phyloP scores from a whole-genome alignment of 225 moss, liverwort and hornwort genomes.

The Thuidium tamariscinum region DNA sequence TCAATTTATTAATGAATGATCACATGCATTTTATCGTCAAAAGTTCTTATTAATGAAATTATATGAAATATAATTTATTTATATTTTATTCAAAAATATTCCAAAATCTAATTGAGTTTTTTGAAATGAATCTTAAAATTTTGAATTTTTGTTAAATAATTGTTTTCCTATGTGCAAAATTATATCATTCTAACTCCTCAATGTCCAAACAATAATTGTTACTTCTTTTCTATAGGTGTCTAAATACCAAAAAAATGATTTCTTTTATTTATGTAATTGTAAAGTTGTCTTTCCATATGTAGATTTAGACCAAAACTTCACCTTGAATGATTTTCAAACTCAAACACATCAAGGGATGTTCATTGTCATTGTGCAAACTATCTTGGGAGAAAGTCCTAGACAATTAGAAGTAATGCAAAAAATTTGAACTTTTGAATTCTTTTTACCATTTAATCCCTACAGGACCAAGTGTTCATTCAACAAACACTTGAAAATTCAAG shows the following conservation, averaged over 20 bases:
- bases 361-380: neutral
- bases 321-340: neutral
- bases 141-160: too few relatives aligned
- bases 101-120: too few relatives aligned
- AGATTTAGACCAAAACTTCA: neutral
- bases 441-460: neutral
- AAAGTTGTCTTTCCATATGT: neutral
- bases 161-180: neutral
- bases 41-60: neutral
- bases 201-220: fast-evolving
- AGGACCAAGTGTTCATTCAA: too few relatives aligned
- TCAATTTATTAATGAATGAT: neutral
- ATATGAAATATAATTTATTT: neutral
- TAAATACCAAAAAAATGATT: fast-evolving
- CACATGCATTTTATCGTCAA: neutral
- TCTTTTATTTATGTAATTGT: neutral
- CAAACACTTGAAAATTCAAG: too few relatives aligned
- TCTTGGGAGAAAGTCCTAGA: neutral
- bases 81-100: neutral
- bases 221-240: fast-evolving
- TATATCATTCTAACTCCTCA: neutral
- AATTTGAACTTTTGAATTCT: neutral
- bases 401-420: neutral
- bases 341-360: neutral
- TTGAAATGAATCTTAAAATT: neutral